Base-by-base conservation (phyloP, 768 basidiomycete genomes). In the Myochromella boudieri region DNA sequence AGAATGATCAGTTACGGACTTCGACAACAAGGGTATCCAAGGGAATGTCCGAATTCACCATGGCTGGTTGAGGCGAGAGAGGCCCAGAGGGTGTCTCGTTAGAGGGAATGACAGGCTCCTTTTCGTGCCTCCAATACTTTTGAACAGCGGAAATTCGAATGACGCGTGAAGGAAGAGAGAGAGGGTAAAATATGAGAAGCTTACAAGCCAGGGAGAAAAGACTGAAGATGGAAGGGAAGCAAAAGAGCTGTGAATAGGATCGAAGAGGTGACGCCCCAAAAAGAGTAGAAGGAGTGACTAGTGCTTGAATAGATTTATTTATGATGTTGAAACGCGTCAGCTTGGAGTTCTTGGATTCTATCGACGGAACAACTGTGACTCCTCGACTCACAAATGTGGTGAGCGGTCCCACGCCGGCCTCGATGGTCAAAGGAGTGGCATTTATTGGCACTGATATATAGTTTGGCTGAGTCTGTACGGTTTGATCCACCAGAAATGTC, bases 301-400 rank as follows among this genome's bases (percentile, higher is more conserved):
- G 38, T 12, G 70, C 65, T 45, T 70, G 68, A 33, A 74, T 61
- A 47, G 62, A 63, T 48, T 59, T 59, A 18, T 68, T 63, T 15
- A 60, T 54, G 48, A 55, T 51, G 25, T 26, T n/a, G 18, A n/a
- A 34, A 6, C 5, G 14, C 18, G 6, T 34, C 6, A 34, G 33
- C 14, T 17, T 36, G 26, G 27, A 49, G 1, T 68, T 67, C 9
- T 66, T 68, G 28, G 77, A 77, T 29, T 78, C 74, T 27, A 82
- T 69, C n/a, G 60, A 70, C 3, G 82, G 83, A 14, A 68, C 69
- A 5, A 83, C 82, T 49, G 82, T 81, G 44, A 88, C 66, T 25
- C 60, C 66, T 60, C 72, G 72, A 28, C 78, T 72, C 9, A 62
- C 53, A 43, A 60, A 63, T 21, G 52, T 36, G 9, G 54, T 41